phyloP scores from a whole-genome alignment of 345 rosid species.

The Camelina hispida region DNA sequence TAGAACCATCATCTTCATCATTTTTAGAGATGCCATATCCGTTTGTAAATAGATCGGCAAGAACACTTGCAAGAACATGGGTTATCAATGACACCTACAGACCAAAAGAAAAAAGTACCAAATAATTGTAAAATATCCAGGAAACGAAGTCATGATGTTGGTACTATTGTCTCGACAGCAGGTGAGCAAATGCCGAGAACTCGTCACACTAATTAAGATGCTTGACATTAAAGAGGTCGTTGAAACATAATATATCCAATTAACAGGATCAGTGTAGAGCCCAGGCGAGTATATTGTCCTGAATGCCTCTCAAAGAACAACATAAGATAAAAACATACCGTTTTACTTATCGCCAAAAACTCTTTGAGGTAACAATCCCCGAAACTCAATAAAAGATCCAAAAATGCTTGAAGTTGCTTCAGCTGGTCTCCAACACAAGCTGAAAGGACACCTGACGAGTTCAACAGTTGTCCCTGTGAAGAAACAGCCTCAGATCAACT shows the following conservation, averaged over 20 bases:
- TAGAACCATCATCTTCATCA: conserved; percentile 65
- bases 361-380: conserved; percentile 66
- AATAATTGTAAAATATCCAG: conserved; percentile 6
- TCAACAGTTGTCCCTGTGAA: conserved; percentile 64
- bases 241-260: background rate
- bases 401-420: conserved; percentile 52
- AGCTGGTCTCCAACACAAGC: conserved; percentile 54
- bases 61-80: conserved; percentile 70
- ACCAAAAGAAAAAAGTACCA: conserved; percentile 32
- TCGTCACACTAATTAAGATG: conserved; percentile 10
- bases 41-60: conserved; percentile 72
- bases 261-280: conserved; percentile 18
- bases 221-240: background rate
- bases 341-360: conserved; percentile 69
- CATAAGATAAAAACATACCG: conserved; percentile 50
- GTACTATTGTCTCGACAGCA: background rate
- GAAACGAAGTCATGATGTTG: background rate
- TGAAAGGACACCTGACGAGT: conserved; percentile 47
- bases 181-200: conserved; percentile 19
- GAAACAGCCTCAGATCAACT: conserved; percentile 37
- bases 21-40: conserved; percentile 72
- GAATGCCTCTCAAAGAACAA: conserved; percentile 10
- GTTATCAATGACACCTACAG: conserved; percentile 77
- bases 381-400: conserved; percentile 65
- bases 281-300: conserved; percentile 2